These are phyloP conservation scores for Cyberlindnera americana DNA, from an alignment of 805 yeast genomes.

Conservation along the genomic window DNA sequence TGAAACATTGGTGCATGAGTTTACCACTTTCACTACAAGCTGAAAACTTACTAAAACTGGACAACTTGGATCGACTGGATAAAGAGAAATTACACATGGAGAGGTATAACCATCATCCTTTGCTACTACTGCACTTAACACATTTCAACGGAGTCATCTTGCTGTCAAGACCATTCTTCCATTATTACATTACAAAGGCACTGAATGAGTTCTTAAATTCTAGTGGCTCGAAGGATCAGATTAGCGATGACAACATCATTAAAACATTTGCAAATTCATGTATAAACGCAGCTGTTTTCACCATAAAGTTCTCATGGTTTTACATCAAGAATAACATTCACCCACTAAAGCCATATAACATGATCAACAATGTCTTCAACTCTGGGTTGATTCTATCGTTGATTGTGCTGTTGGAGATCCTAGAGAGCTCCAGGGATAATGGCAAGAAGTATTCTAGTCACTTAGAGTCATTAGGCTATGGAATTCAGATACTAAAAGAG, in stretches of 20 bases:
- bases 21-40: conserved; percentile 3
- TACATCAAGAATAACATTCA: conserved; percentile 26
- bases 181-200: conserved; percentile 26
- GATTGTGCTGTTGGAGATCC: conserved; percentile 20
- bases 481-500: conserved; percentile 1
- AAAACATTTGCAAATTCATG: conserved; percentile 32
- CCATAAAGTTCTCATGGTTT: conserved; percentile 28
- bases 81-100: not conserved
- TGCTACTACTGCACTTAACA: conserved; percentile 31
- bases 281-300: conserved; percentile 32
- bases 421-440: not conserved
- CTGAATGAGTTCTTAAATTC: conserved; percentile 8
- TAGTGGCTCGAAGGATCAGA: no score
- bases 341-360: conserved; percentile 33
- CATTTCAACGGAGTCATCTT: conserved; percentile 34
- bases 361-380: conserved; percentile 31
- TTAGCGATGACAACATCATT: conserved; percentile 12
- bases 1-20: conserved; percentile 10
- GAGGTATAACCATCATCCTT: conserved; percentile 11
- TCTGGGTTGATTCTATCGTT: conserved; percentile 34
- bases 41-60: conserved; percentile 1
- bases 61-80: not conserved
- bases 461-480: conserved; percentile 11
- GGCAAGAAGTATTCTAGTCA: conserved; percentile 1
- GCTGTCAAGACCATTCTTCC: conserved; percentile 38